phyloP scores from a whole-genome alignment of 2,329 filamentous ascomycete genomes.

The Catunica adiposa region DNA sequence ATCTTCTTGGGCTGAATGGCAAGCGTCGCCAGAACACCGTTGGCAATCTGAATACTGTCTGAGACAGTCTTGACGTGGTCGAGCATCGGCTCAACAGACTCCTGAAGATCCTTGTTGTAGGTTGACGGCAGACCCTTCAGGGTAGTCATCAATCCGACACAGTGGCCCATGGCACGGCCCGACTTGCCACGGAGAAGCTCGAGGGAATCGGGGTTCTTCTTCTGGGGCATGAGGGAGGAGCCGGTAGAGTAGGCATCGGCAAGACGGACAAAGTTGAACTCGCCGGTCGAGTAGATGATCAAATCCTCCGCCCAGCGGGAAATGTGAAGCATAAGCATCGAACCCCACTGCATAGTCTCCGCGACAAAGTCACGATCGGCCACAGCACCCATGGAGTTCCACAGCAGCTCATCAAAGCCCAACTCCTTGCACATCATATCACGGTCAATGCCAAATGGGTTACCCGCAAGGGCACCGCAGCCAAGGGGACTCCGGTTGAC shows the following conservation, averaged over 20 bases:
- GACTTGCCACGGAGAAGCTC: conserved; percentile 56
- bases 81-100: conserved; percentile 71
- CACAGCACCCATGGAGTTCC: conserved; percentile 63
- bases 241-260: conserved; percentile 70
- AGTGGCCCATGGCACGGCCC: conserved; percentile 62
- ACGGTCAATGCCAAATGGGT: conserved; percentile 69
- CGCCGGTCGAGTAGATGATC: conserved; percentile 62
- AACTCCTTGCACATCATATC: conserved; percentile 63
- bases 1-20: conserved; percentile 57
- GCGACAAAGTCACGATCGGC: conserved; percentile 69
- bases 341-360: conserved; percentile 66
- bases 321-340: conserved; percentile 63
- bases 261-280: conserved; percentile 60
- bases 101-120: conserved; percentile 89
- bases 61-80: conserved; percentile 68
- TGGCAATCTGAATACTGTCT: conserved; percentile 69
- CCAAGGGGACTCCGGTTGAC: conserved; percentile 60
- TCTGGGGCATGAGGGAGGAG: conserved; percentile 64
- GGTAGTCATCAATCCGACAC: conserved; percentile 60
- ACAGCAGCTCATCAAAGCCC: conserved; percentile 57
- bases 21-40: conserved; percentile 62
- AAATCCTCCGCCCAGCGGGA: conserved; percentile 71
- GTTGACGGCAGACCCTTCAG: conserved; percentile 56
- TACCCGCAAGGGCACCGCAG: conserved; percentile 63
- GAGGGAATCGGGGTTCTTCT: conserved; percentile 69